These are phyloP conservation scores for Excoecaria agallocha DNA, from an alignment of 345 rosid species.

Conservation along the genomic window DNA sequence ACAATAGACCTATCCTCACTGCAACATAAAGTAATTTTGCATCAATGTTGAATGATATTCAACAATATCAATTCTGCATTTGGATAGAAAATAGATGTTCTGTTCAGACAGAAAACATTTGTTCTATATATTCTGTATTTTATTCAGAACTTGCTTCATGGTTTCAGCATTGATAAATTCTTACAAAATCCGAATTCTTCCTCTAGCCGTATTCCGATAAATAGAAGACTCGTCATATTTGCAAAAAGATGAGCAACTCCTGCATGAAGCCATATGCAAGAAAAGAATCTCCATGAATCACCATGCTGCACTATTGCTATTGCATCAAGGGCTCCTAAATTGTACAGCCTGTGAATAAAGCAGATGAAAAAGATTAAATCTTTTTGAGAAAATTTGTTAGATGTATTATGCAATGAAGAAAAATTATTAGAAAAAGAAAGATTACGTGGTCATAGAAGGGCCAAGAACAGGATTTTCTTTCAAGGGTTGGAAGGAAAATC, in stretches of 20 bases:
- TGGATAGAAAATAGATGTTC: too few relatives aligned
- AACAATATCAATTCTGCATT: too few relatives aligned
- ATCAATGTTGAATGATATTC: neutral
- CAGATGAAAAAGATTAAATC: neutral
- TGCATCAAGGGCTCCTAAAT: conserved; percentile 28
- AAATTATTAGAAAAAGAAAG: neutral
- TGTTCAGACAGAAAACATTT: too few relatives aligned
- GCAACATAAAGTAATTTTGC: conserved; percentile 2
- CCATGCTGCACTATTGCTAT: conserved; percentile 6
- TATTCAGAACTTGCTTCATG: neutral
- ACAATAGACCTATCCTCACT: conserved; percentile 26
- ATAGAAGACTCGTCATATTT: conserved; percentile 27
- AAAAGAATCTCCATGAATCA: conserved; percentile 22
- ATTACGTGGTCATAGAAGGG: conserved; percentile 59
- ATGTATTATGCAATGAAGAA: neutral
- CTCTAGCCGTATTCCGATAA: conserved; percentile 27
- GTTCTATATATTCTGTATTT: too few relatives aligned
- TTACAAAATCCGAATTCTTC: conserved; percentile 31
- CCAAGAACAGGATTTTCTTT: conserved; percentile 43
- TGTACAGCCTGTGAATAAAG: conserved; percentile 13
- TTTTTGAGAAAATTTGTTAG: too few relatives aligned
- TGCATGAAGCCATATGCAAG: conserved; percentile 29
- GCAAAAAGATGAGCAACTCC: conserved; percentile 23
- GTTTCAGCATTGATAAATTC: neutral
- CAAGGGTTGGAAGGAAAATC: conserved; percentile 29